Evolutionary conservation across 2,329 filamentous ascomycete genomes (phyloP).

Genomic region (Fusarium xyrophilum): DNA sequence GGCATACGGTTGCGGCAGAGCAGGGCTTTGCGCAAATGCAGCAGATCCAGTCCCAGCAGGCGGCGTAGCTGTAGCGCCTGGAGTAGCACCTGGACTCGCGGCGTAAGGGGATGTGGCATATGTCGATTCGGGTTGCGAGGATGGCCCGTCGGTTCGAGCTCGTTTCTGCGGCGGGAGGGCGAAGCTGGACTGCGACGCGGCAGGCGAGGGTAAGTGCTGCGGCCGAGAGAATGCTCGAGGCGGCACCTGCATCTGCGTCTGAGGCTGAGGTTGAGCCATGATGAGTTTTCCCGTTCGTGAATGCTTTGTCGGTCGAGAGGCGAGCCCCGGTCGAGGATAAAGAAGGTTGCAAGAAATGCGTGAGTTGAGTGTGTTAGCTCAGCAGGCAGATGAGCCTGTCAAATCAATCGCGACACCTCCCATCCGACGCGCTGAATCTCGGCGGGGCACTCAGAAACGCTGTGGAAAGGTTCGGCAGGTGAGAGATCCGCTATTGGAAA

Average conservation of each 20-base stretch:
- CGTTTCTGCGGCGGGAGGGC: conserved; percentile 75
- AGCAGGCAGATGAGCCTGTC: conserved; percentile 60
- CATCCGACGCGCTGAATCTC: conserved; percentile 52
- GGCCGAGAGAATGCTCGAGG: conserved; percentile 68
- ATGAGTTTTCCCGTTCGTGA: conserved; percentile 4
- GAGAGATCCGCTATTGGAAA: conserved; percentile 7
- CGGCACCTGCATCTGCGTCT: conserved; percentile 50
- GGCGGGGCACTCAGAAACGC: conserved; percentile 24
- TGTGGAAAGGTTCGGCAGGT: conserved; percentile 6
- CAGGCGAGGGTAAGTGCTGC: conserved; percentile 68
- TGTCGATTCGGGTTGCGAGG: conserved; percentile 71
- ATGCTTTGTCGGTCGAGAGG: conserved; percentile 5
- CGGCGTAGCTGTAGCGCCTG: conserved; percentile 52
- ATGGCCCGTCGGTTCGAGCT: conserved; percentile 63
- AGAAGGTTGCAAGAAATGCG: conserved; percentile 20
- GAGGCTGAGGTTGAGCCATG: conserved; percentile 68
- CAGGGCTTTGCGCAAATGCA: conserved; percentile 46
- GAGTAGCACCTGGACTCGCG: conserved; percentile 55
- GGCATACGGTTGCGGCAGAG: conserved; percentile 44
- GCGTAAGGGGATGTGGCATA: conserved; percentile 62
- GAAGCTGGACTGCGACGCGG: conserved; percentile 60
- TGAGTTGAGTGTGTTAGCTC: conserved; percentile 40
- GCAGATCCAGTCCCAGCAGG: conserved; percentile 49
- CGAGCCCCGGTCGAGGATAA: conserved; percentile 14
- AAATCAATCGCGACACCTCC: conserved; percentile 53